Evolutionary conservation across 176 grass and related monocot species (phyloP).

Genomic region (Zizania latifolia): DNA sequence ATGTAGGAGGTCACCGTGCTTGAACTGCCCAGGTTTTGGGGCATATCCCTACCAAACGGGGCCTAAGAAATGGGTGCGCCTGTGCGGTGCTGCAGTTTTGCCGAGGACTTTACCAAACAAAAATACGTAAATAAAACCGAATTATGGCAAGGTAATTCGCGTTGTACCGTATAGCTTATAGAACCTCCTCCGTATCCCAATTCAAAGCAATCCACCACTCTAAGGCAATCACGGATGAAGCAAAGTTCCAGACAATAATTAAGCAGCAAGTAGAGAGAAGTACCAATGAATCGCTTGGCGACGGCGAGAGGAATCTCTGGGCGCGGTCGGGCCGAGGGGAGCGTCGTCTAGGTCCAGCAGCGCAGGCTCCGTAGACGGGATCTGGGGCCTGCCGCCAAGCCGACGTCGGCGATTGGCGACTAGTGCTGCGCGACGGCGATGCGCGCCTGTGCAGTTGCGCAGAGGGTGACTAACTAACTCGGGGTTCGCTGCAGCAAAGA

Average conservation of each 20-base stretch:
- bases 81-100: no score
- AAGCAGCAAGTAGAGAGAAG: neutral
- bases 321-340: neutral
- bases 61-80: no score
- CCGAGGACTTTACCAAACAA: no score
- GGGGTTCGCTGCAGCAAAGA: no score
- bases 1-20: no score
- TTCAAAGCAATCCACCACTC: neutral
- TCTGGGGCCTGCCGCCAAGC: neutral
- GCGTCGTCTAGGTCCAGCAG: neutral
- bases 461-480: no score
- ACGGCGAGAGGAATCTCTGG: no score
- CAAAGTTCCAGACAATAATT: neutral
- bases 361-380: neutral
- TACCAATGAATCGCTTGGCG: neutral
- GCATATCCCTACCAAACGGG: no score
- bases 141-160: no score
- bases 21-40: no score
- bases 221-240: neutral
- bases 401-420: neutral
- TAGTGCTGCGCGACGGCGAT: no score
- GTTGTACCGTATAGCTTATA: neutral
- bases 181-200: neutral
- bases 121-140: no score
- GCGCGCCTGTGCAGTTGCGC: neutral